phyloP scores from a whole-genome alignment of 192 early-diverging fungal species.

The Haplosporangium gracile region DNA sequence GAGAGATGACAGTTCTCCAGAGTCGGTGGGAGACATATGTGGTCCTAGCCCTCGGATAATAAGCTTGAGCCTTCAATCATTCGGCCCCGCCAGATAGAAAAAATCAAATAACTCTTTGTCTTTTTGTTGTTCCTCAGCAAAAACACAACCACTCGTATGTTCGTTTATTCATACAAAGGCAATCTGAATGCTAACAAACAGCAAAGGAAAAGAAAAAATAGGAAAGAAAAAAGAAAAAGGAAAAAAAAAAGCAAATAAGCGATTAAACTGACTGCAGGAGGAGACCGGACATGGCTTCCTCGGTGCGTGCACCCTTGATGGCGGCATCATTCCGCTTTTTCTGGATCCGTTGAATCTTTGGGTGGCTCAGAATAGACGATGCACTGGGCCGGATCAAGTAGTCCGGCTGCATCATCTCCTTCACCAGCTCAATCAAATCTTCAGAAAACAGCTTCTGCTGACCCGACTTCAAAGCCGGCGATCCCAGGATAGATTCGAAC shows the following conservation, averaged over 20 bases:
- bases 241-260: not conserved
- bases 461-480: not conserved
- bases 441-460: constrained; percentile 21
- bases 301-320: constrained; percentile 5
- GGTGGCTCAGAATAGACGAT: constrained; percentile 6
- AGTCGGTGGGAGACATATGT: too few relatives aligned
- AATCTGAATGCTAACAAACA: not conserved
- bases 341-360: constrained; percentile 19
- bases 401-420: constrained; percentile 38
- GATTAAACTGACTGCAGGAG: constrained; percentile 44
- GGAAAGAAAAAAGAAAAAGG: not conserved
- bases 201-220: not conserved
- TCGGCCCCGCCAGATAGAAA: not conserved
- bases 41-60: too few relatives aligned
- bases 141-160: not conserved
- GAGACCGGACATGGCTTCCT: constrained; percentile 49
- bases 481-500: not conserved
- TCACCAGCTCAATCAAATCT: constrained; percentile 17
- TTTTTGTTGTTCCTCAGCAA: not conserved
- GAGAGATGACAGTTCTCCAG: too few relatives aligned
- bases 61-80: too few relatives aligned
- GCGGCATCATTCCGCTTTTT: not conserved
- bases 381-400: constrained; percentile 31
- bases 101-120: not conserved
- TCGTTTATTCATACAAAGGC: not conserved